Evolutionary conservation across 2,329 filamentous ascomycete genomes (phyloP), one percentile per base, ranked within the genome.

Genomic region (Zasmidium cellare): DNA sequence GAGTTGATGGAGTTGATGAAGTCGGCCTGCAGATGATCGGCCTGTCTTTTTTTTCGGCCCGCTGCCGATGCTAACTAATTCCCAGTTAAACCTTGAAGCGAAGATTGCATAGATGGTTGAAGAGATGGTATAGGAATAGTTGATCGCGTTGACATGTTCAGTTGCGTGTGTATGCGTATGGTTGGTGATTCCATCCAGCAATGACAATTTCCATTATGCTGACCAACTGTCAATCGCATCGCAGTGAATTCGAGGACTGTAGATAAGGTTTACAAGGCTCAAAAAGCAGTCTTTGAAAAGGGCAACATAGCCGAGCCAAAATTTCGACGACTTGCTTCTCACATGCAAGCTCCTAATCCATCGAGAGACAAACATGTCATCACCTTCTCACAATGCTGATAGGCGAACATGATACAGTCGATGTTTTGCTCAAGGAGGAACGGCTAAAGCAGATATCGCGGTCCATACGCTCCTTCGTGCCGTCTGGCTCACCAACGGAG

Each of bases 391-490:
- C 47, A 28, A 28, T 25, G 47, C 22, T 24, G 5, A 19, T 9
- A 9, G 35, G 6, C 11, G 25, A 28, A 28, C 25, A 28, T 28
- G 11, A 5, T 28, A 19, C 18, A 23, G 46, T 19, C 9, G 46
- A 14, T 5, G 14, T 24, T 12, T 18, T 59, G n/a, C 55, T 64
- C 9, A 51, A 55, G 12, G 62, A 64, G 47, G 19, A 55, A 3
- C 46, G 52, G n/a, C 46, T 64, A 22, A 56, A 56, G 18, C 51
- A 55, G 23, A 61, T 62, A 16, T 65, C 64, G 3, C 48, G 60
- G 22, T 63, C 64, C 14, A 58, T 60, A 9, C 62, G 64, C 19
- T 48, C 58, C 5, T 46, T 55, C 23, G 51, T 65, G 28, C 64
- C 64, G 14, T 20, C 46, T n/a, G 45, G 49, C 7, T 19, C 47